These are phyloP conservation scores for Hypoxylon sp. DNA, from an alignment of 2,329 filamentous ascomycete species.

Conservation along the genomic window DNA sequence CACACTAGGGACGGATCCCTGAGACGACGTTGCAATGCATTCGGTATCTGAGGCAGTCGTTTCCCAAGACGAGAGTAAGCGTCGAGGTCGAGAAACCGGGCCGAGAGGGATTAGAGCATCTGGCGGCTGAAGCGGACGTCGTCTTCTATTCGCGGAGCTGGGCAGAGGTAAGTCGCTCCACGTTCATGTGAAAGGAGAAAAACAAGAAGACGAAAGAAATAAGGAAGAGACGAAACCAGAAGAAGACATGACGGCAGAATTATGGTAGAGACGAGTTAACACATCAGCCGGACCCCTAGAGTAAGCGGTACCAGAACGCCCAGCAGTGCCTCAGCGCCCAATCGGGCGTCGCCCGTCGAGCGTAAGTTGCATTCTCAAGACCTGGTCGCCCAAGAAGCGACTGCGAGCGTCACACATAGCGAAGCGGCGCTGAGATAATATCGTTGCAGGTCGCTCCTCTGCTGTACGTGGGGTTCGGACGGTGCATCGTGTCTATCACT, in stretches of 20 bases:
- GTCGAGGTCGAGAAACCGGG: slow-evolving; percentile 77
- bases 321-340: slow-evolving; percentile 44
- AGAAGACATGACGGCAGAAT: slow-evolving; percentile 4
- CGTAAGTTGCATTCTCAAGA: slow-evolving; percentile 43
- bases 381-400: slow-evolving; percentile 25
- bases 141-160: slow-evolving; percentile 78
- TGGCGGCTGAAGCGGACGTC: slow-evolving; percentile 70
- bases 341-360: slow-evolving; percentile 45
- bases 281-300: slow-evolving; percentile 34
- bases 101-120: slow-evolving; percentile 63
- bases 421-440: slow-evolving; percentile 39
- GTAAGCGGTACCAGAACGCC: slow-evolving; percentile 43
- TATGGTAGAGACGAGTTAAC: slow-evolving; percentile 28
- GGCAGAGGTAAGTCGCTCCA: slow-evolving; percentile 65
- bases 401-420: slow-evolving; percentile 34
- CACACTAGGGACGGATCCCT: slow-evolving; percentile 67
- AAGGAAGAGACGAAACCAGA: background rate
- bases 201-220: background rate
- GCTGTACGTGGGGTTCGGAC: slow-evolving; percentile 56
- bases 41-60: slow-evolving; percentile 56
- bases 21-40: slow-evolving; percentile 68
- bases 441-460: slow-evolving; percentile 47
- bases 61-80: slow-evolving; percentile 62
- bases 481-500: slow-evolving; percentile 57
- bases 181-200: slow-evolving; percentile 9